phyloP scores from a whole-genome alignment of 805 yeast species.

The Ogataea nitratoaversa region DNA sequence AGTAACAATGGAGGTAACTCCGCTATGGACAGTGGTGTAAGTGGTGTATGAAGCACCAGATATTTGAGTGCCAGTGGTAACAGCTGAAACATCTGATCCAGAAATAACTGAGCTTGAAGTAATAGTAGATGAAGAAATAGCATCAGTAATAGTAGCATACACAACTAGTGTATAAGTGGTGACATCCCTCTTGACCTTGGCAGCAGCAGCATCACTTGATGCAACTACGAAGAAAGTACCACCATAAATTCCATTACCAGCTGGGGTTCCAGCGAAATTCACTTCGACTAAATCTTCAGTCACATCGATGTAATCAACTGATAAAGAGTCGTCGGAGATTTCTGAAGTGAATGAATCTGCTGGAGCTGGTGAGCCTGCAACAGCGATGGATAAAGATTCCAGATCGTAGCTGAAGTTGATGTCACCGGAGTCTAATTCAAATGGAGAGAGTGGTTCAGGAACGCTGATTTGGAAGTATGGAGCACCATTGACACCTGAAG shows the following conservation, averaged over 20 bases:
- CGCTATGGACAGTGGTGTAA: slow-evolving; percentile 7
- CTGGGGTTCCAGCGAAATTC: background rate
- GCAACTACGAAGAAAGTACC: slow-evolving; percentile 8
- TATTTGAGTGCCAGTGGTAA: background rate
- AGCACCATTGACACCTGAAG: background rate
- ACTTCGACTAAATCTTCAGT: background rate
- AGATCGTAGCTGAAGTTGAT: background rate
- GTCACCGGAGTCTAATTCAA: background rate
- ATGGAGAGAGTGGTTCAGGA: background rate
- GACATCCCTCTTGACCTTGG: slow-evolving; percentile 4
- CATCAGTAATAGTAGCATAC: slow-evolving; percentile 12
- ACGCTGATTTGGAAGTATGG: background rate
- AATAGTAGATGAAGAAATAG: slow-evolving; percentile 4
- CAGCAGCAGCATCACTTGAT: slow-evolving; percentile 5
- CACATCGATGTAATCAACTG: background rate
- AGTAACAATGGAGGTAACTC: slow-evolving; percentile 7
- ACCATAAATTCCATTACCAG: background rate
- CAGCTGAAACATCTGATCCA: background rate
- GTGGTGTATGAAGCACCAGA: slow-evolving; percentile 1
- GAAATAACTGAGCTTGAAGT: background rate
- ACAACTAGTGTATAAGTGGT: slow-evolving; percentile 4
- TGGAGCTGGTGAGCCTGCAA: too few relatives aligned
- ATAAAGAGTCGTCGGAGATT: background rate
- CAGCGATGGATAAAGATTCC: background rate
- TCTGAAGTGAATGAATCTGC: background rate